Conservation (phyloP, 2,329 filamentous ascomycete genomes). For the Arthroderma uncinatum region DNA sequence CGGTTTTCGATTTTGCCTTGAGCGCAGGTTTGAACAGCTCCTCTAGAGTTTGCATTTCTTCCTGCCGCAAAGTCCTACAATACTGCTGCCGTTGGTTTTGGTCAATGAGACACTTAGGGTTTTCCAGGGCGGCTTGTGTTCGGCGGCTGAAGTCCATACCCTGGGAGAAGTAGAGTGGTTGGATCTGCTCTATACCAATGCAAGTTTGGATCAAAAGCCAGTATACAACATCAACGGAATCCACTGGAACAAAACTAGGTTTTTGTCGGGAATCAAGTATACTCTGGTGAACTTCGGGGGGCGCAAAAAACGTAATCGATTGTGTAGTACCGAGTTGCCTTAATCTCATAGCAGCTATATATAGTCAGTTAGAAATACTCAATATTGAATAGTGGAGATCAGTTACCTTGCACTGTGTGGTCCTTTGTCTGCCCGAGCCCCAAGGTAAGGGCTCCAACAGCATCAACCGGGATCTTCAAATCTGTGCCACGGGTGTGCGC, state of each 20-base stretch:
- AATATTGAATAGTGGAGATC: not conserved
- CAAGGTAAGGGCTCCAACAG: constrained; percentile 53
- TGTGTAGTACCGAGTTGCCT: constrained; percentile 49
- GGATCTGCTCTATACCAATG: constrained; percentile 46
- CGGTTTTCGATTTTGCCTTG: constrained; percentile 18
- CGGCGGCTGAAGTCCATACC: constrained; percentile 51
- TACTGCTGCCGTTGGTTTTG: constrained; percentile 29
- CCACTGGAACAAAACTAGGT: constrained; percentile 18
- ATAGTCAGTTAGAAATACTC: constrained; percentile 7
- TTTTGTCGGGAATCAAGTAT: constrained; percentile 42
- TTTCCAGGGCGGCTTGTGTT: constrained; percentile 37
- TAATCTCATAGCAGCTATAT: constrained; percentile 52
- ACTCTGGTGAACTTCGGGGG: constrained; percentile 51
- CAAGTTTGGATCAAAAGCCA: constrained; percentile 59
- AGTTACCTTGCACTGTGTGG: constrained; percentile 48
- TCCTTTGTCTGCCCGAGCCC: constrained; percentile 55
- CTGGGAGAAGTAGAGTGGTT: constrained; percentile 49
- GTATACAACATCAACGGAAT: constrained; percentile 43
- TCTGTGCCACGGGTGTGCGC: constrained; percentile 57
- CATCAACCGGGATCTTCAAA: constrained; percentile 44
- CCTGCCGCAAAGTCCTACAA: constrained; percentile 37
- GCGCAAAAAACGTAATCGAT: constrained; percentile 43
- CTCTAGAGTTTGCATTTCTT: constrained; percentile 47
- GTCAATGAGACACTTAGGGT: constrained; percentile 35
- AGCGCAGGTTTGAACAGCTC: constrained; percentile 40